Percentiles rank a stretch among this genome's conserved stretches.
phyloP scores from a whole-genome alignment of 2,329 filamentous ascomycete species.

The Penicillium sp. region DNA sequence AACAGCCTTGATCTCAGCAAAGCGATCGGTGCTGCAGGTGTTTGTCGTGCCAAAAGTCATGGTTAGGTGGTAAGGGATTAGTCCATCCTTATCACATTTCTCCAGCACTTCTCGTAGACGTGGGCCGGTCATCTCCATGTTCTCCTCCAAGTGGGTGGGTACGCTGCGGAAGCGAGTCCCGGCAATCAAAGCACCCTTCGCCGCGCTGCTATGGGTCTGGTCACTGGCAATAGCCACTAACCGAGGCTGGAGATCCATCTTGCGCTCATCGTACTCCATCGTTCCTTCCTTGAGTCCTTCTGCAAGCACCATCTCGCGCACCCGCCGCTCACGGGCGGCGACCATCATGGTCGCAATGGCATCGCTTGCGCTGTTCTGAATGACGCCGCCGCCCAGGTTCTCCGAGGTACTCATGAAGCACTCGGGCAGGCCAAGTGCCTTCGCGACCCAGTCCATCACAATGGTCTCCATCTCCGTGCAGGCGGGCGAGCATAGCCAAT shows the following conservation, averaged over 20 bases:
- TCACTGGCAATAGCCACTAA: conserved; percentile 79
- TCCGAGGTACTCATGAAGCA: conserved; percentile 70
- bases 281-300: conserved; percentile 46
- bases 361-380: conserved; percentile 87
- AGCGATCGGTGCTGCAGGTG: conserved; percentile 83
- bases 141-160: conserved; percentile 59
- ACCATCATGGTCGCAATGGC: conserved; percentile 83
- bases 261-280: conserved; percentile 65
- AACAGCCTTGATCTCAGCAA: conserved; percentile 63
- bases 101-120: conserved; percentile 62
- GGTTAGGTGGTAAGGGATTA: conserved; percentile 84
- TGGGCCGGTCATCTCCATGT: conserved; percentile 67
- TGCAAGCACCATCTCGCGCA: conserved; percentile 58
- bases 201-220: conserved; percentile 76
- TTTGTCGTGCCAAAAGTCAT: conserved; percentile 81
- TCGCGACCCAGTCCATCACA: conserved; percentile 86
- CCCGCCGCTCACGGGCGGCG: conserved; percentile 76
- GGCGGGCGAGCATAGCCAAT: conserved; percentile 92
- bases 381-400: conserved; percentile 74
- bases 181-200: conserved; percentile 82
- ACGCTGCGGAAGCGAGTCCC: conserved; percentile 78
- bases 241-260: conserved; percentile 63
- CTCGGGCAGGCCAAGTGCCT: conserved; percentile 68
- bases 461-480: conserved; percentile 92
- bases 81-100: conserved; percentile 63